phyloP scores from a whole-genome alignment of 257 asterid species.

The Capsicum baccatum region DNA sequence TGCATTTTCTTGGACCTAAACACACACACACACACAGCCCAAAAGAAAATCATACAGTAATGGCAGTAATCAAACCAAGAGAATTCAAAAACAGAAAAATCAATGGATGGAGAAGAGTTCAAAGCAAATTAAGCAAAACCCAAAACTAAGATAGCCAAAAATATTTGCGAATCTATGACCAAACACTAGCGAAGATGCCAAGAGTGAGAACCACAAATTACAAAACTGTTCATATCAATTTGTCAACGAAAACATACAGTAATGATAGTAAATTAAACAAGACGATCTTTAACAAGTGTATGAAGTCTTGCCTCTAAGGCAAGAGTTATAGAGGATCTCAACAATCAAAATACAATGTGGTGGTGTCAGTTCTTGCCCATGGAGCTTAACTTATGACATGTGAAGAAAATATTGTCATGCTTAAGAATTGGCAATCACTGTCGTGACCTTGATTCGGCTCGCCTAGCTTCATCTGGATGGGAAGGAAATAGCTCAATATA shows the following conservation, averaged over 20 bases:
- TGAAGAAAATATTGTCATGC: neutral
- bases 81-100: neutral
- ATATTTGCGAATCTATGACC: no score
- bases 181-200: no score
- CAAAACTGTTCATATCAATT: neutral
- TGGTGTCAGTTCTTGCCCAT: no score
- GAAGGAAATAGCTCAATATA: conserved; percentile 95
- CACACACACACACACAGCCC: no score
- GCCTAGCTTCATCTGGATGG: conserved; percentile 69
- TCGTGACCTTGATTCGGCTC: conserved; percentile 70
- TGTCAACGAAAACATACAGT: neutral
- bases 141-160: conserved; percentile 6
- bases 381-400: no score
- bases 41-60: neutral
- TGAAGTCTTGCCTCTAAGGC: no score
- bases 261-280: neutral
- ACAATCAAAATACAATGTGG: no score
- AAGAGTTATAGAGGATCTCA: no score
- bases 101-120: neutral
- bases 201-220: neutral
- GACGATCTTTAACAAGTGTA: neutral
- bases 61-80: neutral
- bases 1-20: neutral
- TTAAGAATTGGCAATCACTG: conserved; percentile 36
- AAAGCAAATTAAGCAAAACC: neutral